Evolutionary conservation across 257 asterid species (phyloP), one percentile per base, ranked within the genome.

Genomic region (Solanum tarijense): DNA sequence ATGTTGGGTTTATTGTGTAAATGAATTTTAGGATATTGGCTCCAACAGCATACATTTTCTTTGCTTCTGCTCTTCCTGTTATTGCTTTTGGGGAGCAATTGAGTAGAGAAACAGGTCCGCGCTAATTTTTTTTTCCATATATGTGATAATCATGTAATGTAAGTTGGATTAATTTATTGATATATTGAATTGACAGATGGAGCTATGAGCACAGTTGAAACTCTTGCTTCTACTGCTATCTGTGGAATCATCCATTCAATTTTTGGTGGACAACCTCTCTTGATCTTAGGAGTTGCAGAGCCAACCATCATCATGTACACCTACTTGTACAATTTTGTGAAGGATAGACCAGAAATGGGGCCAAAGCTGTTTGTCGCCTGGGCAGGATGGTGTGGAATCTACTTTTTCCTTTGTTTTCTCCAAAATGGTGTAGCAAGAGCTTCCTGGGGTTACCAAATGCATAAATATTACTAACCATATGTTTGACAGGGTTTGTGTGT

Each of bases 51-150:
- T 96, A 95, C 85, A 92, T 96, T 52, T 96, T 96, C 97, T 95
- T 96, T 84, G 99, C 99, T 79, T 96, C 99, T 79, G 98, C 98
- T 72, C 94, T 96, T 84, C 99, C 99, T 48, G 99, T 96, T 29
- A 94, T 96, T 88, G 98, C 98, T 81, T 96, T 96, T 35, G 98
- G 99, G 39, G 98, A 96, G 91, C 98, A 96, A 84, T 76, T 96
- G 90, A 96, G 98, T 89, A 91, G 99, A 84, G 83, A 75, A 92
- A 95, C 99, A 91, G 98, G 99, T 96, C 87, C 20, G 88, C 27
- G 13, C n/a, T 83, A 48, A 43, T 4, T 68, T 79, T 39, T 20
- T 71, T 71, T 31, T 7, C 31, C 20, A 11, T 58, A 13, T 65
- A 16, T 52, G 16, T 0, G 12, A 18, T 27, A 75, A 48, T 68